Base-by-base conservation (phyloP, 805 yeast species). In the Pichia eremophila region DNA sequence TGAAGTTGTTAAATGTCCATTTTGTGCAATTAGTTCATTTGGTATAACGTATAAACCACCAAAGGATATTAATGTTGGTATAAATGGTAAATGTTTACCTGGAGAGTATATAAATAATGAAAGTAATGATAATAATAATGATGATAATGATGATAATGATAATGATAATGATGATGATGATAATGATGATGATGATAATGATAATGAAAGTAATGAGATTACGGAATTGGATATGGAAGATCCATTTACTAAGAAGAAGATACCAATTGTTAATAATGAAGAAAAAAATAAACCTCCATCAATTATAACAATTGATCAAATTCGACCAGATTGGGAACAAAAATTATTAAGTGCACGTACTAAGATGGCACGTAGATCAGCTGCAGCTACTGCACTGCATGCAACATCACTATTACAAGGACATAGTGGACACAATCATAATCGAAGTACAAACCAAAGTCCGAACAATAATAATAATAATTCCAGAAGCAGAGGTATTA, bases 371-470 rank as follows among this genome's bases (percentile, higher is more conserved):
- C 75, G 95, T 49, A 75, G 88, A 57, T 82, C 96, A 0, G 97
- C 97, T 0, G 87, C 95, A 14, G 98, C 98, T 0, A 86, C 87
- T 34, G 96, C 96, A 0, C 77, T 91, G 38, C 98, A 91, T 65
- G 90, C 95, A 2, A 80, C 95, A 12, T 88, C 89, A 48, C 74
- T 87, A 57, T 61, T 88, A 72, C 46, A 82, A 81, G 62, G 84
- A 79, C 50, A 69, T 78, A 53, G 83, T 84, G 91, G 68, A 84
- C 25, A 19, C 4, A 41, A 81, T 80, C 56, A 85, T 83, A 57
- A 93, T 95, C 1, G 73, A 85, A 62, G 68, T 12, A 15, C 28
- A 17, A 17, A 11, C 10, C 28, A 17, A 18, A 18, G 41, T 11
- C 31, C n/a, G 36, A 34, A 34, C 14, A 14, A 14, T 10, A 34